Evolutionary conservation across 2,329 filamentous ascomycete genomes (phyloP), one percentile per base, ranked within the genome.

Genomic region (Ophiostoma sp.): DNA sequence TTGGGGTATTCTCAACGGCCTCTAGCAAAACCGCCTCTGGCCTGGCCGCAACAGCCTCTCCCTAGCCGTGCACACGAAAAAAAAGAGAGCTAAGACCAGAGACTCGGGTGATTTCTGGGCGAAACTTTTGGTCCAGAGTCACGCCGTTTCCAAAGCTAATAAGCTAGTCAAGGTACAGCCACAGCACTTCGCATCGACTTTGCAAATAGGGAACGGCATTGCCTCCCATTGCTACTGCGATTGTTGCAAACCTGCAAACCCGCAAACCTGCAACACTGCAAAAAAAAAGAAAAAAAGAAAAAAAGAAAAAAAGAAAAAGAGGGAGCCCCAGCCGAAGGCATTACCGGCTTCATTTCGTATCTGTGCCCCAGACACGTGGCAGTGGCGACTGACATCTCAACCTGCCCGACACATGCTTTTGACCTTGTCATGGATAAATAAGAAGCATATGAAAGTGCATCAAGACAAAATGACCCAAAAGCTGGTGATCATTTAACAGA

Each of bases 371-470:
- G 36, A 62, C 69, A 67, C 33, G 54, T 67, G 65, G 35, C 10
- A 39, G 65, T 70, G 65, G 69, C 65, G 54, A 70, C 67, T 39
- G 23, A 67, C 8, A 60, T 20, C 35, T 20, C 17, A 23, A 62
- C 64, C n/a, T 31, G 31, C 13, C 52, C 20, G 31, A 23, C 27
- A 17, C 66, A 54, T 39, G 54, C 23, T n/a, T 36, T 23, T 23
- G 10, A 15, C 35, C 27, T 23, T 41, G 17, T 36, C 41, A 68
- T 68, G 67, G 33, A 66, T 70, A 68, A 60, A 70, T 67, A 71
- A 71, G 36, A 71, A 67, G 48, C 36, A 67, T 27, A 52, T 3
- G n/a, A 52, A 17, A 62, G 27, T 23, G 31, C n/a, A 44, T 20
- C 44, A 44, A 39, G 35, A 27, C 57, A 41, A 33, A 64, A 54